Evolutionary conservation across 73 alveolate species (phyloP).

Genomic region (Stentor roeselii): DNA sequence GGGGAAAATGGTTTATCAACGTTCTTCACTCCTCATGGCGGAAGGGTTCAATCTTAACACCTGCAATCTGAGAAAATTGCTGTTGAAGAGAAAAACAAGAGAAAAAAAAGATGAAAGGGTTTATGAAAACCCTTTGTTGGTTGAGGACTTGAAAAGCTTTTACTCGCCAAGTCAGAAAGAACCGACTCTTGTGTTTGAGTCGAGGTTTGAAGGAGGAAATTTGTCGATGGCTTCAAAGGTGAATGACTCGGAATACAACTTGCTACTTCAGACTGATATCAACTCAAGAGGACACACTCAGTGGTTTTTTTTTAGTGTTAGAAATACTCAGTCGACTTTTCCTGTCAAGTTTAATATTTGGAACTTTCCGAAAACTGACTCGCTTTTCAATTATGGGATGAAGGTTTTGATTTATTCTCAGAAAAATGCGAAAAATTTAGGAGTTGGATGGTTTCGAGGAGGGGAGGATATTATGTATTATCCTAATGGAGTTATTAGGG

Average conservation of each 20-base stretch:
- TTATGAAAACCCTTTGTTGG: neutral
- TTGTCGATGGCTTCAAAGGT: conserved; percentile 66
- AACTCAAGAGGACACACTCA: conserved; percentile 96
- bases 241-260: conserved; percentile 87
- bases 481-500: conserved; percentile 22
- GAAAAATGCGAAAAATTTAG: conserved; percentile 61
- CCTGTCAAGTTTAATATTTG: conserved; percentile 89
- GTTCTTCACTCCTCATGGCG: neutral
- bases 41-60: neutral
- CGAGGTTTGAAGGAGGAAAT: conserved; percentile 97
- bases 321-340: conserved; percentile 75
- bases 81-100: neutral
- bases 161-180: conserved; percentile 34
- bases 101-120: conserved; percentile 7
- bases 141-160: neutral
- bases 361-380: conserved; percentile 92
- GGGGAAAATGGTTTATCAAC: neutral
- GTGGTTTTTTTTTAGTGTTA: conserved; percentile 93
- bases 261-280: conserved; percentile 89
- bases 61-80: neutral
- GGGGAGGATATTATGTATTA: conserved; percentile 82
- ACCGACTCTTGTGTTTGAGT: conserved; percentile 89
- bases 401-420: conserved; percentile 86
- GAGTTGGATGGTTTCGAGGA: conserved; percentile 75
- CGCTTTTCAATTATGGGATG: conserved; percentile 93